Base-by-base conservation (phyloP, 768 basidiomycete genomes). In the Lentinula boryana region DNA sequence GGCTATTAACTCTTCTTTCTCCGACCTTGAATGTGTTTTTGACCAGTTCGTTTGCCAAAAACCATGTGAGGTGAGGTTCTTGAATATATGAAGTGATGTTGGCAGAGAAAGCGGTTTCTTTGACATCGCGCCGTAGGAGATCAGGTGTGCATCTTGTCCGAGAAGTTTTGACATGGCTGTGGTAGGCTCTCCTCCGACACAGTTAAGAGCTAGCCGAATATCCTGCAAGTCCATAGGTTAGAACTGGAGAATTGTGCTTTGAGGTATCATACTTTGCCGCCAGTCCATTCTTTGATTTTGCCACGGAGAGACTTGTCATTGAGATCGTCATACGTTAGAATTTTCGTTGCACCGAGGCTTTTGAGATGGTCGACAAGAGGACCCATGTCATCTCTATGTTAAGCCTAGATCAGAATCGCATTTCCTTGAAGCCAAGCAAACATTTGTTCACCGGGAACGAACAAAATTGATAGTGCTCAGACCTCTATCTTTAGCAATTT, bases 81-180 rank as follows among this genome's bases (percentile, higher is more conserved):
- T 91, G 78, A 95, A 95, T 62, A 95, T 93, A 72, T 91, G 87
- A 21, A 86, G 75, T 0, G 89, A 88, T 0, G 89, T 87, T 1
- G 93, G 89, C 21, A 95, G 69, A 1, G 84, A 80, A 16, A 95
- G 71, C 0, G 93, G 91, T 56, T 87, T 80, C 68, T 89, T 93
- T 1, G 93, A 89, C 93, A 95, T 95, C 5, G 89, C 92, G 32
- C 93, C 93, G 58, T 95, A 95, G 0, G 93, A 91, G 7, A 94
- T 86, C 12, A 94, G 78, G 63, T 89, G 88, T 2, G 87, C 84
- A 64, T 88, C 75, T 46, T 77, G 72, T 27, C 86, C 87, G 0
- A 95, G 76, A 7, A 89, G 74, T 54, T 84, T 80, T 1, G 82
- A 78, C 90, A 94, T 91, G 6, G 76, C 65, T 0, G 83, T 83